Evolutionary conservation across 208 protist genomes (phyloP).

Genomic region (Angomonas desouzai): DNA sequence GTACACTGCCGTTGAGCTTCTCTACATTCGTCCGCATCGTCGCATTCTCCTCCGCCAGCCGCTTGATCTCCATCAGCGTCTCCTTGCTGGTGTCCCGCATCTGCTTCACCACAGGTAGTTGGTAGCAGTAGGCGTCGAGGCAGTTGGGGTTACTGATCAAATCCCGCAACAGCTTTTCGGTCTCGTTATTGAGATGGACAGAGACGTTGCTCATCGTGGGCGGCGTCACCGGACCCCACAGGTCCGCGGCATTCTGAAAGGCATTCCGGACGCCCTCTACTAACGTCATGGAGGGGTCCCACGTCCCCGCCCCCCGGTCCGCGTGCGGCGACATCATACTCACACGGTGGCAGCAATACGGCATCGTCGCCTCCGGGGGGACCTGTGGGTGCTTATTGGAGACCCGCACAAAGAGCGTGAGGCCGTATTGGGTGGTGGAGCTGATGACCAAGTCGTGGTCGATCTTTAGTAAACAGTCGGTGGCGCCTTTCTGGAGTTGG

Average conservation of each 20-base stretch:
- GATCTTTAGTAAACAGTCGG: slow-evolving; percentile 55
- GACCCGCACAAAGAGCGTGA: slow-evolving; percentile 62
- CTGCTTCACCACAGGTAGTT: slow-evolving; percentile 73
- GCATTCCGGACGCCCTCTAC: slow-evolving; percentile 68
- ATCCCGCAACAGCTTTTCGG: slow-evolving; percentile 62
- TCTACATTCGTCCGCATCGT: slow-evolving; percentile 45
- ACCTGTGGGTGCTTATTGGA: slow-evolving; percentile 38
- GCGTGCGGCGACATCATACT: slow-evolving; percentile 47
- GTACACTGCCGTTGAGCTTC: slow-evolving; percentile 44
- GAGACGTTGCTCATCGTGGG: slow-evolving; percentile 50
- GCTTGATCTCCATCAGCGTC: slow-evolving; percentile 56
- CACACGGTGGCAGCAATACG: slow-evolving; percentile 54
- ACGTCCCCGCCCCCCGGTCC: slow-evolving; percentile 29
- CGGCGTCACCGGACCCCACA: slow-evolving; percentile 68
- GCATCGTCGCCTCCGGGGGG: slow-evolving; percentile 45
- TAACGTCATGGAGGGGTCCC: slow-evolving; percentile 46
- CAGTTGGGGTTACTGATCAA: slow-evolving; percentile 70
- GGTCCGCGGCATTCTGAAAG: slow-evolving; percentile 51
- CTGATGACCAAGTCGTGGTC: slow-evolving; percentile 43
- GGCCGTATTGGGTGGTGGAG: slow-evolving; percentile 38
- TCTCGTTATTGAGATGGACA: slow-evolving; percentile 39
- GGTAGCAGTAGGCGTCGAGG: slow-evolving; percentile 83
- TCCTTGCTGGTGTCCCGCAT: slow-evolving; percentile 61
- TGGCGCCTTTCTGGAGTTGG: slow-evolving; percentile 32
- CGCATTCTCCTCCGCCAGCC: slow-evolving; percentile 48